Conservation (phyloP, 192 early-diverging fungal genomes). For the Entomortierella parvispora region DNA sequence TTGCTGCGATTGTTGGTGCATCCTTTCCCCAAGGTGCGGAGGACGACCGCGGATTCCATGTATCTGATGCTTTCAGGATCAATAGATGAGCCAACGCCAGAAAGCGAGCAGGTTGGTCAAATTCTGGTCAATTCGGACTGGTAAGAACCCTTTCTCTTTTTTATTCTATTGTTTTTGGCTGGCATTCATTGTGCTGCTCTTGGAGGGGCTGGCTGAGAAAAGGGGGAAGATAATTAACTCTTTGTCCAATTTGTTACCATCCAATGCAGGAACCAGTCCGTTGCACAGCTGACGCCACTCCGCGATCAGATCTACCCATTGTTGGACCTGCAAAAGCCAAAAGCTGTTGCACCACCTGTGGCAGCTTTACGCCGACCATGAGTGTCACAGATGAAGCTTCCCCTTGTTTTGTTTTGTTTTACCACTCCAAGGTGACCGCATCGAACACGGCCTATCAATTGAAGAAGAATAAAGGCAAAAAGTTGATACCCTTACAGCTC, state of each 20-base stretch:
- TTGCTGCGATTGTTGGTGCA: conserved; percentile 75
- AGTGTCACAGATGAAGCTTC: too few species aligned
- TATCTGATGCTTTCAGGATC: conserved; percentile 71
- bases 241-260: not conserved
- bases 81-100: conserved; percentile 56
- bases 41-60: conserved; percentile 74
- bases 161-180: not conserved
- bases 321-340: conserved; percentile 41
- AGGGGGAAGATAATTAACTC: too few species aligned
- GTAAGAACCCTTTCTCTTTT: conserved; percentile 58
- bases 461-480: too few species aligned
- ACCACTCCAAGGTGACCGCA: too few species aligned
- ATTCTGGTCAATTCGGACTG: conserved; percentile 74
- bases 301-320: conserved; percentile 59
- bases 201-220: too few species aligned
- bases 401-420: too few species aligned
- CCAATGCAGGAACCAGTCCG: conserved; percentile 55
- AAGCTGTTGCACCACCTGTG: conserved; percentile 1
- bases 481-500: too few species aligned
- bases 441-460: too few species aligned
- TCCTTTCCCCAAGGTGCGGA: conserved; percentile 81
- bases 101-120: conserved; percentile 64
- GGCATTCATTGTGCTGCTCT: not conserved
- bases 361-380: too few species aligned
- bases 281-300: conserved; percentile 52